These are phyloP conservation scores for Oryza australiensis DNA, from an alignment of 176 grass and related monocot genomes.

Conservation along the genomic window DNA sequence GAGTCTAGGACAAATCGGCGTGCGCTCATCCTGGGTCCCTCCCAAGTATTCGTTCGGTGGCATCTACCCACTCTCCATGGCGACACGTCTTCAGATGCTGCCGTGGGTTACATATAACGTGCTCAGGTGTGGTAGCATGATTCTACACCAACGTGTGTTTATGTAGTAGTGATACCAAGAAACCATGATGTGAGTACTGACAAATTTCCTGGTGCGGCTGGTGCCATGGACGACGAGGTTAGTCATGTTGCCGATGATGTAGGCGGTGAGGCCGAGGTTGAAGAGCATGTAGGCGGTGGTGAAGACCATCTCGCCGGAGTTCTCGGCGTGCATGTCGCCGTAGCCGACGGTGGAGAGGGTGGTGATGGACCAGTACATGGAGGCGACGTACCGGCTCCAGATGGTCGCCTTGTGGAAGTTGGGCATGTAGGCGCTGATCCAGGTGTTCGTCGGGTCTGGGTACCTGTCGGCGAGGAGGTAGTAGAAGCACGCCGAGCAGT, in stretches of 20 bases:
- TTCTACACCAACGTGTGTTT: too few species aligned
- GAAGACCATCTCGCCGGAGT: conserved; percentile 85
- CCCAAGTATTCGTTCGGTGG: too few species aligned
- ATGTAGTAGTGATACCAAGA: too few species aligned
- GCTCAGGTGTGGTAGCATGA: too few species aligned
- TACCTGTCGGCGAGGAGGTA: conserved; percentile 81
- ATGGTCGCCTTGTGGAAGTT: conserved; percentile 53
- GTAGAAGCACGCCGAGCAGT: conserved; percentile 82
- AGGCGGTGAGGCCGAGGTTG: conserved; percentile 88
- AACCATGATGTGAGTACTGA: neutral
- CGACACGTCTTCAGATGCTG: too few species aligned
- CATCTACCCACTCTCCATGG: too few species aligned
- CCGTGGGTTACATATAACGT: too few species aligned
- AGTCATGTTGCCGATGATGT: conserved; percentile 99
- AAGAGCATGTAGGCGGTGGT: conserved; percentile 84
- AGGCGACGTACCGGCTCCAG: conserved; percentile 56
- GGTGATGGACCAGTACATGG: conserved; percentile 94
- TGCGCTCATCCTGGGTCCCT: too few species aligned
- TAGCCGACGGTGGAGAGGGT: conserved; percentile 81
- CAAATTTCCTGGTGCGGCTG: conserved; percentile 72
- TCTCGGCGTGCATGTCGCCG: conserved; percentile 88
- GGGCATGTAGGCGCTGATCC: conserved; percentile 70
- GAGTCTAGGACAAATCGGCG: too few species aligned
- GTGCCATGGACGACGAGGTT: conserved; percentile 90
- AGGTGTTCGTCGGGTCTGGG: conserved; percentile 49